phyloP scores from a whole-genome alignment of 306 rosid species.

The Carpinus viminea region DNA sequence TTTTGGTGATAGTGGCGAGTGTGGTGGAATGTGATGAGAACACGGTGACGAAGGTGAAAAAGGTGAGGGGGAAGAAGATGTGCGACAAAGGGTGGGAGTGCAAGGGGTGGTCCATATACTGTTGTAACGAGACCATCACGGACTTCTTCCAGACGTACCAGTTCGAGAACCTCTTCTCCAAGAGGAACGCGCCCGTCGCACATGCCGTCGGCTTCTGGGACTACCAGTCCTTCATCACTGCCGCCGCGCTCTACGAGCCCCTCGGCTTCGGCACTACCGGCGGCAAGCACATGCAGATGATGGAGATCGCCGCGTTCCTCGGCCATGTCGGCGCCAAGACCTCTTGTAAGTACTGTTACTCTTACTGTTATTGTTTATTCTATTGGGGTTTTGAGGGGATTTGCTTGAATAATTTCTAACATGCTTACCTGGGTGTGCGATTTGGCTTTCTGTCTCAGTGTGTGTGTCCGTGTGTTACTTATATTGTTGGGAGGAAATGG shows the following conservation, averaged over 20 bases:
- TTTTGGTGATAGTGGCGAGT: conserved; percentile 24
- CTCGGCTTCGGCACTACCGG: conserved; percentile 92
- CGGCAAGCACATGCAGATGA: conserved; percentile 67
- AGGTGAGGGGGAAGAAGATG: conserved; percentile 58
- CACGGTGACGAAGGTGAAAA: conserved; percentile 50
- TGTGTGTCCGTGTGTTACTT: neutral
- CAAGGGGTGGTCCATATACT: conserved; percentile 55
- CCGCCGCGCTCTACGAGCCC: conserved; percentile 69
- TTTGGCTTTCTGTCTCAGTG: neutral
- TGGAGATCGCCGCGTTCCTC: conserved; percentile 83
- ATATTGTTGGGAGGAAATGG: neutral
- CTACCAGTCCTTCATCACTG: conserved; percentile 65
- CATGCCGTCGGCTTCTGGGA: conserved; percentile 96
- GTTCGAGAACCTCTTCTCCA: conserved; percentile 82
- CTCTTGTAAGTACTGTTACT: conserved; percentile 53
- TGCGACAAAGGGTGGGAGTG: conserved; percentile 92
- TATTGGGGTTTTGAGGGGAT: neutral
- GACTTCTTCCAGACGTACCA: conserved; percentile 75
- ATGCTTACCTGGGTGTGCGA: neutral
- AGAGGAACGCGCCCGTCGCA: conserved; percentile 71
- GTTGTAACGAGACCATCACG: conserved; percentile 76
- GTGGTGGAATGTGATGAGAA: conserved; percentile 33
- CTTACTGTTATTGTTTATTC: neutral
- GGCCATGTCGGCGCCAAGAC: conserved; percentile 90
- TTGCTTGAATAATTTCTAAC: no score